Percentiles rank a stretch among this genome's conserved stretches.
Conservation (phyloP, 1,284 basidiomycete genomes). For the Ganoderma meredithae region DNA sequence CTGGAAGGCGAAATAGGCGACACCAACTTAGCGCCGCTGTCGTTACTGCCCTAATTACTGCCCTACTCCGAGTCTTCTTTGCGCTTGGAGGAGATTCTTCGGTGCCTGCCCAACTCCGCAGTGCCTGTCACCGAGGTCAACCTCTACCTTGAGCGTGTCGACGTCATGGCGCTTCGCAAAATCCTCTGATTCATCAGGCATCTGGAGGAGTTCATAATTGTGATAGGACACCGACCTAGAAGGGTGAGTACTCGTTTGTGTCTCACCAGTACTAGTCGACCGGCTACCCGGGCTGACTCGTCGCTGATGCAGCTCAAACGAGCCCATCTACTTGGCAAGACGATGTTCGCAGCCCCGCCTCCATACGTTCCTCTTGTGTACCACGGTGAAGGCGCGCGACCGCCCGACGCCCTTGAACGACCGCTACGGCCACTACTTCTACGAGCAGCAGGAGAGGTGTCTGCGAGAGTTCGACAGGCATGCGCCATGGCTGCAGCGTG, state of each 20-base stretch:
- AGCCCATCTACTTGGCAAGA: not conserved
- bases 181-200: not conserved
- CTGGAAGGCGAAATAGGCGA: not conserved
- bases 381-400: not conserved
- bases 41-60: not conserved
- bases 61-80: not conserved
- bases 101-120: not conserved
- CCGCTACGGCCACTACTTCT: not conserved
- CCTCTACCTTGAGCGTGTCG: not conserved
- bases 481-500: not conserved
- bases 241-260: not conserved
- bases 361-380: not conserved
- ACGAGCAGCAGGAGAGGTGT: not conserved
- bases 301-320: not conserved
- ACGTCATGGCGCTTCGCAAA: not conserved
- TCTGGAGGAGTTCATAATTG: not conserved
- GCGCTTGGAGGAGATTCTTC: not conserved
- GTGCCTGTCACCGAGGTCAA: slow-evolving; percentile 1
- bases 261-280: too few species aligned
- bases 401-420: not conserved
- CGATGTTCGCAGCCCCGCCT: slow-evolving; percentile 1
- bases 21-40: not conserved
- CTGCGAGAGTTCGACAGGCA: not conserved
- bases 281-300: not conserved
- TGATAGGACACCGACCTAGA: not conserved